A percentile compares a stretch with the other conserved stretches of the same genome.
phyloP scores from a whole-genome alignment of 2,329 filamentous ascomycete genomes.

The Leptographium flavum region DNA sequence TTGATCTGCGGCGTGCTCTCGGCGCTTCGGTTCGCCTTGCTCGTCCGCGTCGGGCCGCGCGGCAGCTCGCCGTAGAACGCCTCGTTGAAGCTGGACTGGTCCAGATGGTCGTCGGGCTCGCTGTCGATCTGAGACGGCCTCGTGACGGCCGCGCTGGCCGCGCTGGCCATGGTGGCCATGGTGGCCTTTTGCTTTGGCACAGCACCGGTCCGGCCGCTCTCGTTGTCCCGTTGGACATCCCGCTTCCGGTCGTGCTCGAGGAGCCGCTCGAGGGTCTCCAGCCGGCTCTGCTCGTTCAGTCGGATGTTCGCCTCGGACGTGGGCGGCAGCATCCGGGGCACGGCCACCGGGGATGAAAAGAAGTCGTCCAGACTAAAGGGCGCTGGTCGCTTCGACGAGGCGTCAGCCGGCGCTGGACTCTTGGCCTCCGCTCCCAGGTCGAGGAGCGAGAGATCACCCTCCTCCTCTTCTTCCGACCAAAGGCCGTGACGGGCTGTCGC shows the following conservation, averaged over 20 bases:
- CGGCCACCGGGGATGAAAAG: conserved; percentile 39
- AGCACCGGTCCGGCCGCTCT: background rate
- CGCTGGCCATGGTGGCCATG: background rate
- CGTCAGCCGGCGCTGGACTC: background rate
- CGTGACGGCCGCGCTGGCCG: too few relatives aligned
- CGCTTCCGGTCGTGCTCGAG: conserved; percentile 4
- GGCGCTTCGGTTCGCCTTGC: background rate
- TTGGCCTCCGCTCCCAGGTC: conserved; percentile 10
- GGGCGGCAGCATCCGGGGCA: conserved; percentile 18
- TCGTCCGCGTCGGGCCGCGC: background rate
- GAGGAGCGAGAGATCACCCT: conserved; percentile 31
- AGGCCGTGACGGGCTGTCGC: background rate
- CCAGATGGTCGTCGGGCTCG: background rate
- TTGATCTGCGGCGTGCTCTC: background rate
- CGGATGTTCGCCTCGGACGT: conserved; percentile 7
- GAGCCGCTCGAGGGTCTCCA: conserved; percentile 3
- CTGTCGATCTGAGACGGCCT: background rate
- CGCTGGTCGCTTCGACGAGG: background rate
- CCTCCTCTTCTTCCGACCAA: background rate
- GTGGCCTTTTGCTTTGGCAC: background rate
- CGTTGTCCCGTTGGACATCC: background rate
- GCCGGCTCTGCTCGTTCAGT: conserved; percentile 7
- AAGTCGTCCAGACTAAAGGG: conserved; percentile 20
- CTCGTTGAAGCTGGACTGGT: background rate
- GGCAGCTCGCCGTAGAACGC: background rate